Conservation (phyloP, 441 rosid species). For the Corymbia citriodora region DNA sequence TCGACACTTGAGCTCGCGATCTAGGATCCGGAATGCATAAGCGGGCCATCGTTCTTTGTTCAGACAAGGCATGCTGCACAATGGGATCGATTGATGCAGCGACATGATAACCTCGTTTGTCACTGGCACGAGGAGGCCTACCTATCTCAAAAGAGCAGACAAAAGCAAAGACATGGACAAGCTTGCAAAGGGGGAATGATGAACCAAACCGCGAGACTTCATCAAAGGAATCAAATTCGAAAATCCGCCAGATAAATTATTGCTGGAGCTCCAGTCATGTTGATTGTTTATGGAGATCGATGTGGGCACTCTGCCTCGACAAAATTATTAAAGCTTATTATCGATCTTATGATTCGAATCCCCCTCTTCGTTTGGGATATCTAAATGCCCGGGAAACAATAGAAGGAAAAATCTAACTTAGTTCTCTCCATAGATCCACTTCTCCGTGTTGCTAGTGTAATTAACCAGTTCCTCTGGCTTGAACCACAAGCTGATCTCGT, state of each 20-base stretch:
- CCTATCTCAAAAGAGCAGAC: neutral
- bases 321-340: constrained; percentile 20
- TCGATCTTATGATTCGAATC: constrained; percentile 16
- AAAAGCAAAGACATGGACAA: neutral
- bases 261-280: neutral
- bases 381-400: constrained; percentile 3
- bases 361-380: constrained; percentile 10
- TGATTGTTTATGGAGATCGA: neutral
- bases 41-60: neutral
- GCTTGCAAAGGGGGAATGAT: neutral
- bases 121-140: neutral
- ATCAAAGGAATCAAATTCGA: neutral
- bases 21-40: neutral
- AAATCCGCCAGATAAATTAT: neutral
- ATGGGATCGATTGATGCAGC: neutral
- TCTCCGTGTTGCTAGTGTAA: constrained; percentile 76
- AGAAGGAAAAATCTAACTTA: constrained; percentile 19
- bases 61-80: neutral
- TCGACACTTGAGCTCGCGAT: neutral
- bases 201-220: neutral
- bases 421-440: constrained; percentile 84
- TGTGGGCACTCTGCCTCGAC: neutral
- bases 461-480: constrained; percentile 85
- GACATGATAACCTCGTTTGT: neutral
- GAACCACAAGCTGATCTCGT: constrained; percentile 90